Evolutionary conservation across 1,284 basidiomycete genomes (phyloP), one percentile per base, ranked within the genome.

Genomic region (Leccinum pseudoinsigne): DNA sequence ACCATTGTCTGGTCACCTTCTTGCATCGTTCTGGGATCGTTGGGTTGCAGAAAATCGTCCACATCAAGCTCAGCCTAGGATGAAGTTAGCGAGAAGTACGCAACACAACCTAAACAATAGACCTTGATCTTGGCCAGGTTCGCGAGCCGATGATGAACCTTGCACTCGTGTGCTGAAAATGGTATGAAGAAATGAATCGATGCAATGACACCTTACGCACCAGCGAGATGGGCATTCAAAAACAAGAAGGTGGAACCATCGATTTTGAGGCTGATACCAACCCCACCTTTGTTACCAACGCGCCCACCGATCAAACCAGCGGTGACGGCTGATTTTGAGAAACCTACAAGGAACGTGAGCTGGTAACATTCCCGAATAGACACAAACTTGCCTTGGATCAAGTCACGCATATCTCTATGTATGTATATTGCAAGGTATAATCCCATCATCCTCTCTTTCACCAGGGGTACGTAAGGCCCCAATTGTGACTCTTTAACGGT

Each of bases 381-480:
- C 38, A 21, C n/a, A 16, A n/a, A 59, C 77, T 55, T 65, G 84
- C 87, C 88, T 78, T 78, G 77, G 5, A 93, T 84, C 21, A 89
- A 78, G 57, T 81, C 80, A 47, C 80, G 79, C 28, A 89, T 72
- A 68, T 92, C 90, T 23, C 83, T 82, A 71, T 92, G 87, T 42
- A 92, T 81, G 68, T 88, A 93, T 3, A 93, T 74, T 3, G 89
- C 84, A 34, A 92, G 78, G 74, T 95, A 95, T 55, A 95, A 85
- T 1, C 94, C 94, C 90, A 95, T 92, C 79, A 96, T 82, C 12
- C 94, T 82, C 68, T 95, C 92, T 74, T 96, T 96, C 59, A 86
- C 82, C 21, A 95, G 79, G 12, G 94, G 80, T 69, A 90, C 83
- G 70, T 96, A 96, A 5, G 92, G 92, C 0, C 88, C 89, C 70